These are phyloP conservation scores for Colletotrichum viniferum DNA, from an alignment of 2,329 filamentous ascomycete species.

Conservation along the genomic window DNA sequence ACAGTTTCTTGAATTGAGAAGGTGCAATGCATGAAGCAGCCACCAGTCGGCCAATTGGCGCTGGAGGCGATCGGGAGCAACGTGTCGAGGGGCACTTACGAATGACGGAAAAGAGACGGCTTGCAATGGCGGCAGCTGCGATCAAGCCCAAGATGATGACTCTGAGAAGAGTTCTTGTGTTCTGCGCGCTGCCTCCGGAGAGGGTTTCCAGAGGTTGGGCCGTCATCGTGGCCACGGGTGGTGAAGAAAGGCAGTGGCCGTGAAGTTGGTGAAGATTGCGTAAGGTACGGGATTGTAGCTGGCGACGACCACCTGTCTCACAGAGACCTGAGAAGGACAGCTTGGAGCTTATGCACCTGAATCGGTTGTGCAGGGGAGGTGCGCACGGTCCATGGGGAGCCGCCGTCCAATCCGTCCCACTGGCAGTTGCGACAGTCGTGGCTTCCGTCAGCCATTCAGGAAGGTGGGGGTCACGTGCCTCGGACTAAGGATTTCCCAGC, in stretches of 20 bases:
- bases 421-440: neutral
- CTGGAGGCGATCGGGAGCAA: neutral
- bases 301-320: conserved; percentile 19
- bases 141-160: conserved; percentile 91
- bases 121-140: conserved; percentile 88
- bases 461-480: conserved; percentile 1
- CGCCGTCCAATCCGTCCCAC: conserved; percentile 1
- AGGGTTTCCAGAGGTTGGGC: conserved; percentile 57
- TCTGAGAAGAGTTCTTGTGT: conserved; percentile 82
- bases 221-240: conserved; percentile 48
- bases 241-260: conserved; percentile 18
- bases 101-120: conserved; percentile 97
- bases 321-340: conserved; percentile 40
- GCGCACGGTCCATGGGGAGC: conserved; percentile 16
- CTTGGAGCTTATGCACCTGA: conserved; percentile 44
- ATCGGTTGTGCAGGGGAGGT: conserved; percentile 12
- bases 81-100: conserved; percentile 62
- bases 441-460: neutral
- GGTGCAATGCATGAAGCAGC: neutral
- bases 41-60: neutral
- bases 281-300: conserved; percentile 6
- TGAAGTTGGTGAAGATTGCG: conserved; percentile 19
- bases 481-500: conserved; percentile 14
- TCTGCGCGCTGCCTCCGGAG: conserved; percentile 80
- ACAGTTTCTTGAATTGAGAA: neutral